Evolutionary conservation across 257 asterid genomes (phyloP), one percentile per base, ranked within the genome.

Genomic region (Fraxinus americana): DNA sequence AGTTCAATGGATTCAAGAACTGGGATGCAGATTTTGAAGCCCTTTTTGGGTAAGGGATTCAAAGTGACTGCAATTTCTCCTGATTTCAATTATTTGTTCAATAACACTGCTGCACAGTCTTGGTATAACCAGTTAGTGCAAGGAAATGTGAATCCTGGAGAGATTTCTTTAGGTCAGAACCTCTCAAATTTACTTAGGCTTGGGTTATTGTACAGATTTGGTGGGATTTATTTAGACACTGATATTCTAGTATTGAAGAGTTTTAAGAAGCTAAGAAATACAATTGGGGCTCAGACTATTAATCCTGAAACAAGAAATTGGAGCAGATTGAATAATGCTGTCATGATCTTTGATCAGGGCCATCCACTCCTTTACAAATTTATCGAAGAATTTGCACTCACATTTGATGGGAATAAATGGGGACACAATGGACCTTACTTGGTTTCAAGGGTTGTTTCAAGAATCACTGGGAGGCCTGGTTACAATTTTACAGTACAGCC

Each of bases 371-470:
- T 96, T 4, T 92, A 68, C 91, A 90, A 95, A 85, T 95, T 95
- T 67, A 95, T 93, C 29, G 89, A 95, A 73, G 99, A 95, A 80
- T 95, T 93, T 71, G 97, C 98, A 1, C 93, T 87, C 16, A 96
- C 99, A 0, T 96, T 93, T 69, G 97, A 93, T 84, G 99, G 99
- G 76, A 93, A 88, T 12, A 96, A 93, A 79, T 96, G 98, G 99
- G 99, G 99, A 4, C 98, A 93, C 79, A 96, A 96, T 68, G 99
- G 99, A 11, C 99, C 98, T 73, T 96, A 93, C 70, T 76, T 96
- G 73, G 98, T 93, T 19, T 96, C 99, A 17, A 90, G 98, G 75
- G 99, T 96, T 12, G 97, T 91, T 80, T 45, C 82, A 0, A 88
- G 99, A 86, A 48, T 88, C 73, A 76, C 75, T 10, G 87, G 85